Percentiles rank a stretch among this genome's conserved stretches.
These are phyloP conservation scores for Dioscorea cayenensis DNA, from an alignment of 116 monocot species.

Conservation along the genomic window DNA sequence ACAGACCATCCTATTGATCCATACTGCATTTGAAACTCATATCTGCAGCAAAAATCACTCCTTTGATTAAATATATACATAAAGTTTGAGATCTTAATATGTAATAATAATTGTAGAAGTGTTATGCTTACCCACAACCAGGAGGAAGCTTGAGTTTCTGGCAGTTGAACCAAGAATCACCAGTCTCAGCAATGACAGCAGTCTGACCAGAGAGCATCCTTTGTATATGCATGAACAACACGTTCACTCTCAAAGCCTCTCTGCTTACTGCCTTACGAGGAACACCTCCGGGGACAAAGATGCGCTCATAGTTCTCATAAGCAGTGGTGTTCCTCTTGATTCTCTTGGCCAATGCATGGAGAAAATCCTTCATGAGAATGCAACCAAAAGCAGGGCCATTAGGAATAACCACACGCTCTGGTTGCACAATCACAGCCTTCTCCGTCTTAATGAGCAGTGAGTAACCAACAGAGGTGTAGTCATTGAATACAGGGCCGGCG, in stretches of 20 bases:
- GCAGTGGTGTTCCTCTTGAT: conserved; percentile 55
- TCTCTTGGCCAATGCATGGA: conserved; percentile 27
- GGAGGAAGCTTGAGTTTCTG: conserved; percentile 29
- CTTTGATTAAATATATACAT: too few species aligned
- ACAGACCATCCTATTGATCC: conserved; percentile 85
- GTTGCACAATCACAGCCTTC: conserved; percentile 47
- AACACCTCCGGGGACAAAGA: conserved; percentile 51
- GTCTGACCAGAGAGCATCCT: conserved; percentile 41
- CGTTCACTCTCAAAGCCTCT: conserved; percentile 67
- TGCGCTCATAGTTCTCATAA: conserved; percentile 56
- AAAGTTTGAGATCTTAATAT: too few species aligned
- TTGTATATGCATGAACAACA: conserved; percentile 76
- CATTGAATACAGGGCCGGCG: conserved; percentile 47
- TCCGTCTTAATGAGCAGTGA: conserved; percentile 50
- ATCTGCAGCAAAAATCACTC: conserved; percentile 19
- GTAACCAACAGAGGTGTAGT: conserved; percentile 59
- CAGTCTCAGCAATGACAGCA: conserved; percentile 52
- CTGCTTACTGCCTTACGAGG: conserved; percentile 20
- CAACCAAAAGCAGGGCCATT: conserved; percentile 51
- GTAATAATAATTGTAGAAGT: neutral
- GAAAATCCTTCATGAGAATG: conserved; percentile 50
- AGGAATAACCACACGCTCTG: conserved; percentile 29
- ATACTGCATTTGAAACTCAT: conserved; percentile 91
- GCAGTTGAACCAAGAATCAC: conserved; percentile 53
- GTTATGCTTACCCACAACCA: conserved; percentile 26